phyloP scores from a whole-genome alignment of 2,329 filamentous ascomycete genomes.

The Ophiocordyceps robertsii region DNA sequence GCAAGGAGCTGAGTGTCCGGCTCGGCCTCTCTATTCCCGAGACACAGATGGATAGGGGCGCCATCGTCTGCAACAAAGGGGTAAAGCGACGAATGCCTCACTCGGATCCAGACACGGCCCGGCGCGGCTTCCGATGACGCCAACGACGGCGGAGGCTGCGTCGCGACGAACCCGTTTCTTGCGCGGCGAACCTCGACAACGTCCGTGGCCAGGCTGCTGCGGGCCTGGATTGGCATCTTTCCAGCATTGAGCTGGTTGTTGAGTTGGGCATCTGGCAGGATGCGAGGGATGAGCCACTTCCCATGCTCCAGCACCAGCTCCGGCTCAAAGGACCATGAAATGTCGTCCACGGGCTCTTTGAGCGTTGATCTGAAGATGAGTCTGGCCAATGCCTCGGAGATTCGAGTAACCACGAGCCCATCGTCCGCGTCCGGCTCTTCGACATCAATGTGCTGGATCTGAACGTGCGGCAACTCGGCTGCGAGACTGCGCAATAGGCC shows the following conservation, averaged over 20 bases:
- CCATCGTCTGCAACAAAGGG: background rate
- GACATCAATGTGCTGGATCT: conserved; percentile 1
- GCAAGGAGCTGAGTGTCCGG: background rate
- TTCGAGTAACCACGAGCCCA: background rate
- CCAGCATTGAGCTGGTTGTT: conserved; percentile 1
- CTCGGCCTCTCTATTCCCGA: background rate
- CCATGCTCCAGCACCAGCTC: background rate
- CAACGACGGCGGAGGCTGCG: background rate
- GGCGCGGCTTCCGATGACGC: background rate
- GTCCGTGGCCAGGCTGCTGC: background rate
- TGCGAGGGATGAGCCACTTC: conserved; percentile 1
- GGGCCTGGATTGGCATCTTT: background rate
- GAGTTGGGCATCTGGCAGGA: background rate
- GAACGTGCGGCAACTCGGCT: conserved; percentile 2
- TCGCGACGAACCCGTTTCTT: background rate
- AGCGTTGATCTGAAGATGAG: background rate
- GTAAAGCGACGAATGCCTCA: background rate
- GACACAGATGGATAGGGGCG: background rate
- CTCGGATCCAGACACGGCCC: background rate
- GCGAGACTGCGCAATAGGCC: conserved; percentile 2
- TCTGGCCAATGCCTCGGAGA: background rate
- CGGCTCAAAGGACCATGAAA: background rate
- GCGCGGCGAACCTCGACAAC: background rate
- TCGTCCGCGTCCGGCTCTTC: background rate
- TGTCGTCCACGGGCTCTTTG: background rate